A percentile compares a stretch with the other conserved stretches of the same genome.
Evolutionary conservation across 306 rosid species (phyloP).

Genomic region (Vicia villosa): DNA sequence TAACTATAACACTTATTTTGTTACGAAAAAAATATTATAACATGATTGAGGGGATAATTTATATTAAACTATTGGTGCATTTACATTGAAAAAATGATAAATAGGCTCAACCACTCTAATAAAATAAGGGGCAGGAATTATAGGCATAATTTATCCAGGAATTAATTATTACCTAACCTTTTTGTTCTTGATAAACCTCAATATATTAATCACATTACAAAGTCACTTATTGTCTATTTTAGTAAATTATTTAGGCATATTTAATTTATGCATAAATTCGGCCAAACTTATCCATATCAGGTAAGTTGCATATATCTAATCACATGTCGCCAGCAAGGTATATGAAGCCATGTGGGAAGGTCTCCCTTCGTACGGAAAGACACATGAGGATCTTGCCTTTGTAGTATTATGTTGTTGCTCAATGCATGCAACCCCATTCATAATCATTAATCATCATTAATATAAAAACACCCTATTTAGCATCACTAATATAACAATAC

Average conservation of each 20-base stretch:
- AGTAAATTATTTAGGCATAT: neutral
- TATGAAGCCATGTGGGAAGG: neutral
- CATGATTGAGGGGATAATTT: no score
- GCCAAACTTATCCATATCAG: neutral
- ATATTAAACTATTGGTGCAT: no score
- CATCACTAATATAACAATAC: no score
- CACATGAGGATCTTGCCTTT: slow-evolving; percentile 26
- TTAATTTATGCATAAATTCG: neutral
- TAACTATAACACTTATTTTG: no score
- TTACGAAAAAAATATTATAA: no score
- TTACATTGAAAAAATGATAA: no score
- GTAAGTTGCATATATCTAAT: neutral
- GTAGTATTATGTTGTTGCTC: slow-evolving; percentile 10
- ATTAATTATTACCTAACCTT: neutral
- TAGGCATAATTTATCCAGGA: neutral
- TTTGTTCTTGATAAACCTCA: slow-evolving; percentile 9
- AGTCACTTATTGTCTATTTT: neutral
- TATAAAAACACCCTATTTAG: no score
- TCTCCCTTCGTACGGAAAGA: neutral
- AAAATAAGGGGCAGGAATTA: no score
- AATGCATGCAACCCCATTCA: slow-evolving; percentile 33
- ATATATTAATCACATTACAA: neutral
- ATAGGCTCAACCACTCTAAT: no score
- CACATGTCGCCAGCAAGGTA: neutral
- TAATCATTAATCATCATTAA: no score